Conservation (phyloP, 495 filamentous ascomycete genomes). For the Lophium mytilinum region DNA sequence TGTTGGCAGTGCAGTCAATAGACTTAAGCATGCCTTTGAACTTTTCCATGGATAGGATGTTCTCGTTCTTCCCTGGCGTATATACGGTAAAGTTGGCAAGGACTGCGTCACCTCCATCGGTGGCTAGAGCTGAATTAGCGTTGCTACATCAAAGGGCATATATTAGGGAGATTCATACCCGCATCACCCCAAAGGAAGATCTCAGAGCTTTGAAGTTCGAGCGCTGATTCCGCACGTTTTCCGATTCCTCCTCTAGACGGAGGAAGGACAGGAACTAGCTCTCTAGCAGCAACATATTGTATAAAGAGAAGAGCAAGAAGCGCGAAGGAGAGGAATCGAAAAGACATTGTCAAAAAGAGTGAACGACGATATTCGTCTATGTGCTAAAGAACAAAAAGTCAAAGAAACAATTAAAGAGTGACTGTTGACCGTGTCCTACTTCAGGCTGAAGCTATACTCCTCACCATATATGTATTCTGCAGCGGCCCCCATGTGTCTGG, state of each 20-base stretch:
- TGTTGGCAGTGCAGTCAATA: slow-evolving; percentile 27
- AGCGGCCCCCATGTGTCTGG: too few relatives aligned
- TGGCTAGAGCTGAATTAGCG: slow-evolving; percentile 1
- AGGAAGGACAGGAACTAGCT: slow-evolving; percentile 1
- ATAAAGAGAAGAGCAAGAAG: too few relatives aligned
- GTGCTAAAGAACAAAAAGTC: too few relatives aligned
- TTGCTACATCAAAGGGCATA: neutral
- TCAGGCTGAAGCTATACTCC: too few relatives aligned
- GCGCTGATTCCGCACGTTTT: slow-evolving; percentile 3
- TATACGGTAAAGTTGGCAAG: slow-evolving; percentile 35
- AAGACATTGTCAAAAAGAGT: too few relatives aligned
- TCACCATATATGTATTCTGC: too few relatives aligned
- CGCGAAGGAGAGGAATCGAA: too few relatives aligned
- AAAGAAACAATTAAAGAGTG: too few relatives aligned
- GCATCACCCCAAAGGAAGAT: slow-evolving; percentile 28
- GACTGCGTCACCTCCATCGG: slow-evolving; percentile 9
- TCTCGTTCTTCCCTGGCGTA: slow-evolving; percentile 29
- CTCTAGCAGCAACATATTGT: neutral
- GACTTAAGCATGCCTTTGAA: slow-evolving; percentile 30
- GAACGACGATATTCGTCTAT: too few relatives aligned
- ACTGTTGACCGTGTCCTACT: too few relatives aligned
- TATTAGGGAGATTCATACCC: neutral
- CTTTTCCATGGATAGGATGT: slow-evolving; percentile 34
- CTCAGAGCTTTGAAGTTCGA: slow-evolving; percentile 26
- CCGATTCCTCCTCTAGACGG: neutral